A percentile compares a stretch with the other conserved stretches of the same genome.
These are phyloP conservation scores for Curvularia verruculosa DNA, from an alignment of 2,329 filamentous ascomycete genomes.

Conservation along the genomic window DNA sequence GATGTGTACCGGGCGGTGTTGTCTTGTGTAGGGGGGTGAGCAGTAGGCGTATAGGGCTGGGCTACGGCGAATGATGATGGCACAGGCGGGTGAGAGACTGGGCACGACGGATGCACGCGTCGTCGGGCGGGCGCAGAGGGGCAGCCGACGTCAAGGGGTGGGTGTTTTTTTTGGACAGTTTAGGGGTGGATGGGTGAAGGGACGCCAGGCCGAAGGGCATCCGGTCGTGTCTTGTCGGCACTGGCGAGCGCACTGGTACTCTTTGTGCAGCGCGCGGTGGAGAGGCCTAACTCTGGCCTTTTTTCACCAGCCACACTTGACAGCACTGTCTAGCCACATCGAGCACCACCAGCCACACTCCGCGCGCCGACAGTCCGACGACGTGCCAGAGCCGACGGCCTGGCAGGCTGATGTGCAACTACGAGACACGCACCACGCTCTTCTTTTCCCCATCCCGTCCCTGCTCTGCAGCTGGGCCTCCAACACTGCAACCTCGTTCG, in stretches of 20 bases:
- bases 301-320: conserved; percentile 16
- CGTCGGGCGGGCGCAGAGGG: not conserved
- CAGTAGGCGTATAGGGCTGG: not conserved
- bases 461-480: not conserved
- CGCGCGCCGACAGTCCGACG: not conserved
- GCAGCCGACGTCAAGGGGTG: conserved; percentile 9
- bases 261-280: conserved; percentile 14
- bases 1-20: not conserved
- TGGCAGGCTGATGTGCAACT: not conserved
- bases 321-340: too few relatives aligned
- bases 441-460: not conserved
- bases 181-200: conserved; percentile 5
- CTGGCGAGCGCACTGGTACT: conserved; percentile 19
- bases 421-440: not conserved
- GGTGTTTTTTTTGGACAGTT: conserved; percentile 2
- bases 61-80: not conserved
- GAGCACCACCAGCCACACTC: not conserved
- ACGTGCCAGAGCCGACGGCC: not conserved
- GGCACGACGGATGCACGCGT: conserved; percentile 6
- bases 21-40: not conserved
- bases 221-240: conserved; percentile 8
- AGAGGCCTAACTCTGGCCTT: conserved; percentile 11
- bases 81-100: not conserved
- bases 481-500: conserved; percentile 12
- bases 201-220: conserved; percentile 8